A percentile compares a stretch with the other conserved stretches of the same genome.
These are phyloP conservation scores for Anaeramoeba flamelloides DNA, from an alignment of 78 protist genomes.

Conservation along the genomic window DNA sequence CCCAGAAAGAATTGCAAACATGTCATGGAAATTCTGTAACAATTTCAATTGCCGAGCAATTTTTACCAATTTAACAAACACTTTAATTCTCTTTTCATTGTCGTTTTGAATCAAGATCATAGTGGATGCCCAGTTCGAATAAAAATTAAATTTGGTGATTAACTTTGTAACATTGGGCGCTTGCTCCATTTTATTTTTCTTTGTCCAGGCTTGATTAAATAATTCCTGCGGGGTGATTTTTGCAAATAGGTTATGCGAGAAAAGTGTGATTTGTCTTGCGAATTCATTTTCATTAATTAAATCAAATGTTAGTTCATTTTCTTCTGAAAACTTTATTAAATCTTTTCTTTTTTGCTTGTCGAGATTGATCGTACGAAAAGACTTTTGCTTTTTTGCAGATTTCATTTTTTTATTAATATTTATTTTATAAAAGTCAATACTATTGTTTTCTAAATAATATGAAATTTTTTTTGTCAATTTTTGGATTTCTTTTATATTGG, in stretches of 20 bases:
- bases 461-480: too few relatives aligned
- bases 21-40: not conserved
- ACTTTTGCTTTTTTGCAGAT: too few relatives aligned
- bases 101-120: not conserved
- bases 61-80: not conserved
- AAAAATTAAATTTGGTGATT: not conserved
- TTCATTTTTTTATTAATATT: too few relatives aligned
- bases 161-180: not conserved
- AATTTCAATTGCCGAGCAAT: not conserved
- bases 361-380: too few relatives aligned
- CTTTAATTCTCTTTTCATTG: not conserved
- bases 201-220: not conserved
- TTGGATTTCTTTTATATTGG: too few relatives aligned
- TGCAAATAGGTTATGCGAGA: not conserved
- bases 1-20: not conserved
- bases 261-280: not conserved
- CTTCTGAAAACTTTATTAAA: too few relatives aligned
- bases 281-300: not conserved
- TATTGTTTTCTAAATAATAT: too few relatives aligned
- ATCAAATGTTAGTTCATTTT: not conserved
- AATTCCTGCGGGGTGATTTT: not conserved
- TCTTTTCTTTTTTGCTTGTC: too few relatives aligned
- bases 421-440: too few relatives aligned
- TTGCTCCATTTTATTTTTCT: not conserved
- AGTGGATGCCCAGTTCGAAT: not conserved